Percentiles rank a stretch among this genome's conserved stretches.
Conservation (phyloP, 768 basidiomycete species). For the Porpolomopsis calyptriformis region DNA sequence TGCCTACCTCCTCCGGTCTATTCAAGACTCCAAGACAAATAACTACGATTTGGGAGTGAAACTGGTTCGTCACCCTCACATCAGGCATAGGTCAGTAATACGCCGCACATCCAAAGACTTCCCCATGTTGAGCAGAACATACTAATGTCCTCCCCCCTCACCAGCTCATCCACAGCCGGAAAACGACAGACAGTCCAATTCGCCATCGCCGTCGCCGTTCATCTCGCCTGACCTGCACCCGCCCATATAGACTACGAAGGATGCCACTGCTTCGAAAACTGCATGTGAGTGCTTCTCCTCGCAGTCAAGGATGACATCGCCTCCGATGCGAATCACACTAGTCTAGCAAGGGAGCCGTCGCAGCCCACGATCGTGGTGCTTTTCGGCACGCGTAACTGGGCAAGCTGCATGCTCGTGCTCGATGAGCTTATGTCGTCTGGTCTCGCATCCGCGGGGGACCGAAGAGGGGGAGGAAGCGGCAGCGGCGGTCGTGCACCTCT, state of each 20-base stretch:
- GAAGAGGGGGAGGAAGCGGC: slow-evolving; percentile 12
- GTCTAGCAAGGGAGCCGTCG: slow-evolving; percentile 3
- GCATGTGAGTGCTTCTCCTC: slow-evolving; percentile 44
- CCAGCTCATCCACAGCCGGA: too few species aligned
- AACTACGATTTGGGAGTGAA: slow-evolving; percentile 80
- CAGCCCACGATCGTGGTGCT: slow-evolving; percentile 45
- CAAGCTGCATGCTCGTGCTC: slow-evolving; percentile 52
- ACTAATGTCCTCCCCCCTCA: too few species aligned
- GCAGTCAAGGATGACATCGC: slow-evolving; percentile 44
- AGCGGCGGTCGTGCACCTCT: slow-evolving; percentile 26
- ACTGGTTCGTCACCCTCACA: slow-evolving; percentile 73
- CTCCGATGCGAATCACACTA: slow-evolving; percentile 10
- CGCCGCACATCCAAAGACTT: neutral
- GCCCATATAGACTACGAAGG: slow-evolving; percentile 61
- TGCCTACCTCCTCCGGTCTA: slow-evolving; percentile 48
- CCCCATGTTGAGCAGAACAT: too few species aligned
- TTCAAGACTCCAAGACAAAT: slow-evolving; percentile 53
- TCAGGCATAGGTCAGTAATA: slow-evolving; percentile 9
- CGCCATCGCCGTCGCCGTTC: slow-evolving; percentile 27
- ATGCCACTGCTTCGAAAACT: slow-evolving; percentile 61
- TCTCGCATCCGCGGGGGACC: slow-evolving; percentile 34
- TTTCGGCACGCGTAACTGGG: slow-evolving; percentile 83
- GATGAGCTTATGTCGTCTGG: slow-evolving; percentile 46
- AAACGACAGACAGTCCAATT: too few species aligned
- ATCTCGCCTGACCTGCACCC: slow-evolving; percentile 49